phyloP scores from a whole-genome alignment of 176 grass and related monocot genomes.

The Ananas comosus region DNA sequence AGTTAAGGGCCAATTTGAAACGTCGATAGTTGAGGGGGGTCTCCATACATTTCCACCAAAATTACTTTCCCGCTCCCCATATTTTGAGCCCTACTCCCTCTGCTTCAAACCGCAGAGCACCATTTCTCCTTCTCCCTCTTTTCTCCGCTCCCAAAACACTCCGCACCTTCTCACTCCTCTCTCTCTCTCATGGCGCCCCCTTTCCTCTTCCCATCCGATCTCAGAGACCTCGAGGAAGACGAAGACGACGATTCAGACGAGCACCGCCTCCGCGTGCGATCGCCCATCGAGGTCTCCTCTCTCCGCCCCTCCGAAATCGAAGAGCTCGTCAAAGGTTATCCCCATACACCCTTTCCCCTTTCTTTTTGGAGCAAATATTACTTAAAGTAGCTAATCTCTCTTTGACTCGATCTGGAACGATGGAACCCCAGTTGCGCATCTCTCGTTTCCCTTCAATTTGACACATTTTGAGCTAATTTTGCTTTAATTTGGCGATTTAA shows the following conservation, averaged over 20 bases:
- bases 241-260: slow-evolving; percentile 24
- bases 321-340: slow-evolving; percentile 88
- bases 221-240: slow-evolving; percentile 62
- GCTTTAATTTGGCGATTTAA: slow-evolving; percentile 8
- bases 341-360: not conserved
- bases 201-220: slow-evolving; percentile 62
- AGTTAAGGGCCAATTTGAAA: too few relatives aligned
- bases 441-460: not conserved
- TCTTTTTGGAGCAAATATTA: too few relatives aligned
- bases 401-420: not conserved
- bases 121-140: not conserved
- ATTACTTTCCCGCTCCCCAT: not conserved
- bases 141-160: not conserved
- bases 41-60: too few relatives aligned
- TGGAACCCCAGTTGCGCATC: not conserved
- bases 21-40: too few relatives aligned
- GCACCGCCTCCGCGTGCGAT: slow-evolving; percentile 44
- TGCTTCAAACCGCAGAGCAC: not conserved
- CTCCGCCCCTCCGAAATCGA: slow-evolving; percentile 75
- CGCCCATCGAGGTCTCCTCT: slow-evolving; percentile 34
- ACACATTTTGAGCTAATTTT: not conserved
- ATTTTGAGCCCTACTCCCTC: not conserved
- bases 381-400: not conserved
- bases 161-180: not conserved
- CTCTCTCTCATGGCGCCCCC: slow-evolving; percentile 49